These are phyloP conservation scores for Candida yuanshanica DNA, from an alignment of 805 yeast species.

Conservation along the genomic window DNA sequence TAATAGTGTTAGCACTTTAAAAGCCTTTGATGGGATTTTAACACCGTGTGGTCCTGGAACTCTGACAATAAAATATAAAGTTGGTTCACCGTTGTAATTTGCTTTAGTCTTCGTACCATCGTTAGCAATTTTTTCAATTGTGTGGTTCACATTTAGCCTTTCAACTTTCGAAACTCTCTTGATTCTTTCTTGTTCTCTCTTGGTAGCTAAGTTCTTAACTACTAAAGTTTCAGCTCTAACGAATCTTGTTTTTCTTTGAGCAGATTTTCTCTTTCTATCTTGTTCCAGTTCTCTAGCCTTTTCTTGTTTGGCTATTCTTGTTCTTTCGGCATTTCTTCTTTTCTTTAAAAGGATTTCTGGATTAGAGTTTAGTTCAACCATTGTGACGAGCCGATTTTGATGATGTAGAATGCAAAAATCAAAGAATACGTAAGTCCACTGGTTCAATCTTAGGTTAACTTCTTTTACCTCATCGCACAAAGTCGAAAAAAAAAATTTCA, in stretches of 20 bases:
- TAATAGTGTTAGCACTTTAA: constrained; percentile 51
- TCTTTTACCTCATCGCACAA: not conserved
- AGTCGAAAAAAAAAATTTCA: not conserved
- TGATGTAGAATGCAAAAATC: not conserved
- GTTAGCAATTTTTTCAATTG: constrained; percentile 27
- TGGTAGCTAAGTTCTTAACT: constrained; percentile 56
- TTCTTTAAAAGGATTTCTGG: constrained; percentile 75
- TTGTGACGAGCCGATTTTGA: not conserved
- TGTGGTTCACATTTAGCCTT: constrained; percentile 23
- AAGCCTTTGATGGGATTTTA: constrained; percentile 60
- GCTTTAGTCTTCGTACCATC: constrained; percentile 30
- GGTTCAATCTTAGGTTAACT: not conserved
- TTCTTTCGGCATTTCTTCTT: constrained; percentile 72
- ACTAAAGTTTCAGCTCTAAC: constrained; percentile 72
- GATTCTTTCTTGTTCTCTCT: constrained; percentile 64
- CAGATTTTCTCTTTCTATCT: constrained; percentile 38
- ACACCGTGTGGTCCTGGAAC: constrained; percentile 60
- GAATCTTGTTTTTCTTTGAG: constrained; percentile 44
- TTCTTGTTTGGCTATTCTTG: constrained; percentile 69
- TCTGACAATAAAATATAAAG: constrained; percentile 61
- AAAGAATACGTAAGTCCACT: not conserved
- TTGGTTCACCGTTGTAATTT: constrained; percentile 37
- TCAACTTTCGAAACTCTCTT: constrained; percentile 56
- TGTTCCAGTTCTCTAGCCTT: constrained; percentile 47
- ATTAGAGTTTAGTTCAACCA: constrained; percentile 49